A percentile compares a stretch with the other conserved stretches of the same genome.
These are phyloP conservation scores for Phytopythium sindhum DNA, from an alignment of 352 stramenopile genomes.

Conservation along the genomic window DNA sequence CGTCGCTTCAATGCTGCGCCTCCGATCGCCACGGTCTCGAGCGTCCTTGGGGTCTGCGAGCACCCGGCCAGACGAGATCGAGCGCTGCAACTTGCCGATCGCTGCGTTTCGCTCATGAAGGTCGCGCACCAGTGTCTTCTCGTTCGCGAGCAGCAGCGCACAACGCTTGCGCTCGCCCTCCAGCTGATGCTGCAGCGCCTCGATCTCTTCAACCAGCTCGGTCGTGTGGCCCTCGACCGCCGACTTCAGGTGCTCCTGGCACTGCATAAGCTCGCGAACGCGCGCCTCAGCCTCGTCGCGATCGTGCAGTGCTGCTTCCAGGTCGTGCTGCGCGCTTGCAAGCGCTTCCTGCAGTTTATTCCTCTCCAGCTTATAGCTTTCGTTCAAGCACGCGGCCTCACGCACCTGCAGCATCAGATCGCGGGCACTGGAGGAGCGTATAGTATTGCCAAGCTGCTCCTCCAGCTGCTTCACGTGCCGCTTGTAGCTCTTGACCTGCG, in stretches of 20 bases:
- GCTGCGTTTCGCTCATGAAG: slow-evolving; percentile 61
- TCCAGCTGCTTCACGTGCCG: slow-evolving; percentile 44
- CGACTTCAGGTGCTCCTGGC: slow-evolving; percentile 61
- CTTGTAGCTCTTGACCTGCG: slow-evolving; percentile 68
- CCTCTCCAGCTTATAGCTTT: slow-evolving; percentile 54
- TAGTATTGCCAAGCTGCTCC: slow-evolving; percentile 27
- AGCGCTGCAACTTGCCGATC: slow-evolving; percentile 50
- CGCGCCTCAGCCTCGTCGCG: slow-evolving; percentile 60
- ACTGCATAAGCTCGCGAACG: slow-evolving; percentile 49
- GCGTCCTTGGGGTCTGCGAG: background rate
- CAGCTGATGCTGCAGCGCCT: slow-evolving; percentile 56
- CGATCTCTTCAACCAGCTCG: slow-evolving; percentile 68
- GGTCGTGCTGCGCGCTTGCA: slow-evolving; percentile 37
- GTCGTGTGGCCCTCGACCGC: slow-evolving; percentile 59
- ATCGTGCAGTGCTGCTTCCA: slow-evolving; percentile 40
- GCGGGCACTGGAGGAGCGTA: slow-evolving; percentile 21
- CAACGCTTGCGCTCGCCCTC: slow-evolving; percentile 65
- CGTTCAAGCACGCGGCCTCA: slow-evolving; percentile 42
- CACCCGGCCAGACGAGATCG: slow-evolving; percentile 15
- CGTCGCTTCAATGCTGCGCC: slow-evolving; percentile 4
- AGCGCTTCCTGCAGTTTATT: slow-evolving; percentile 36
- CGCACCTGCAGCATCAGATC: slow-evolving; percentile 40
- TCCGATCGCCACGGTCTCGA: background rate
- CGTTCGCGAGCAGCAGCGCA: slow-evolving; percentile 55
- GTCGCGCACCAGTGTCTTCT: slow-evolving; percentile 68